phyloP scores from a whole-genome alignment of 2,329 filamentous ascomycete species.

The Apiospora marii region DNA sequence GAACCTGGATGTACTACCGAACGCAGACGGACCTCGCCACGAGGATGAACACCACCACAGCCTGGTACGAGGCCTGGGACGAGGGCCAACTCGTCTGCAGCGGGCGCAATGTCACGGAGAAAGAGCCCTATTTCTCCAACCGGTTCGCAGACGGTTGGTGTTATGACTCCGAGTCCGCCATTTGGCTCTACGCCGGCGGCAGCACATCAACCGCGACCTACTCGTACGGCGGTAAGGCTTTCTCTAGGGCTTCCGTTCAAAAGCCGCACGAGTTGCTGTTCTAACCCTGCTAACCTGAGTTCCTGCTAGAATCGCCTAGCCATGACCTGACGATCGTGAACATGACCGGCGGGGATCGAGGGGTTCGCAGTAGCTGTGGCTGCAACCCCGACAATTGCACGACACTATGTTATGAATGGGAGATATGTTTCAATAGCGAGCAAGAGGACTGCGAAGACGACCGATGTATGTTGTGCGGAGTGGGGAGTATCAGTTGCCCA shows the following conservation, averaged over 20 bases:
- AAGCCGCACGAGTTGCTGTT: no score
- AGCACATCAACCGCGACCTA: not conserved
- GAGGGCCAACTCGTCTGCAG: not conserved
- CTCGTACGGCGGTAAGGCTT: no score
- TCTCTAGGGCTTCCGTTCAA: no score
- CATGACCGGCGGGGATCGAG: not conserved
- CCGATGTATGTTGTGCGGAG: not conserved
- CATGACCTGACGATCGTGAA: not conserved
- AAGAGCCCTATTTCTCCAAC: not conserved
- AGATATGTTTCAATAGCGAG: conserved; percentile 2
- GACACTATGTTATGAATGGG: not conserved
- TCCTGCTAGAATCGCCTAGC: not conserved
- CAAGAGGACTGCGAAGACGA: not conserved
- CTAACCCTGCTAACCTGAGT: not conserved
- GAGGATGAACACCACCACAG: not conserved
- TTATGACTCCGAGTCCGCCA: not conserved
- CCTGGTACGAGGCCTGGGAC: not conserved
- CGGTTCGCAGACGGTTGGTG: no score
- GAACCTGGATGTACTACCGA: not conserved
- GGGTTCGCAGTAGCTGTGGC: not conserved
- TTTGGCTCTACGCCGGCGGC: not conserved
- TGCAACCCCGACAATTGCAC: not conserved
- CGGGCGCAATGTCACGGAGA: not conserved
- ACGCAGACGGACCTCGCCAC: not conserved
- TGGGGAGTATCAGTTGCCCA: not conserved